These are phyloP conservation scores for Dorcoceras hygrometricum DNA, from an alignment of 257 asterid species.

Conservation along the genomic window DNA sequence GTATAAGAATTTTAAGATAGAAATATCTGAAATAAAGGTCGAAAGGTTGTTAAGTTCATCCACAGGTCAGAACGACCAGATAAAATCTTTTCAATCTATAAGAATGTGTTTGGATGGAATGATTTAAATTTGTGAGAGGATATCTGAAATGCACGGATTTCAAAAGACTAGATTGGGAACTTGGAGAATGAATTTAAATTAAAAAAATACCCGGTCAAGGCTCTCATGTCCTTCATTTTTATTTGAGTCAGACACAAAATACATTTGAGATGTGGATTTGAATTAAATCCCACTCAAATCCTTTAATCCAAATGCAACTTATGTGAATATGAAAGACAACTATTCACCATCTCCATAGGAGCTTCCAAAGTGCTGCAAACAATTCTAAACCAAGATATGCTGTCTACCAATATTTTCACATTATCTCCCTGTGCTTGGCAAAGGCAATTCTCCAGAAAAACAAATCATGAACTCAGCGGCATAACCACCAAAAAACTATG, in stretches of 20 bases:
- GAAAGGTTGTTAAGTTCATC: neutral
- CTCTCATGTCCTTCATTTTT: no score
- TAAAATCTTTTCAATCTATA: constrained; percentile 1
- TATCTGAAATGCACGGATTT: no score
- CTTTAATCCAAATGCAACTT: no score
- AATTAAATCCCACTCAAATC: no score
- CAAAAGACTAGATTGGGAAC: no score
- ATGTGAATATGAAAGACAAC: neutral
- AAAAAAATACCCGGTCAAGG: no score
- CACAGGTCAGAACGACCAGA: neutral
- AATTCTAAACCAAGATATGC: constrained; percentile 8
- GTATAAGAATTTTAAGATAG: constrained; percentile 10
- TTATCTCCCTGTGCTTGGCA: neutral
- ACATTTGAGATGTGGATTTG: no score
- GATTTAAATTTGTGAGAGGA: no score
- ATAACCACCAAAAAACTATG: constrained; percentile 12
- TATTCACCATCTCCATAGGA: neutral
- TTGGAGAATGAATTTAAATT: no score
- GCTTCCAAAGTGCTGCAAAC: neutral
- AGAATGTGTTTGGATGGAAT: no score
- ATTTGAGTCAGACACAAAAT: no score
- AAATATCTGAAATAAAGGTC: neutral
- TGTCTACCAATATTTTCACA: constrained; percentile 9
- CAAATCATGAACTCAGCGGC: constrained; percentile 19
- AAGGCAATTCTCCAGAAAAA: constrained; percentile 3